Conservation (phyloP, 1,284 basidiomycete genomes). For the Ganoderma leucocontextum region DNA sequence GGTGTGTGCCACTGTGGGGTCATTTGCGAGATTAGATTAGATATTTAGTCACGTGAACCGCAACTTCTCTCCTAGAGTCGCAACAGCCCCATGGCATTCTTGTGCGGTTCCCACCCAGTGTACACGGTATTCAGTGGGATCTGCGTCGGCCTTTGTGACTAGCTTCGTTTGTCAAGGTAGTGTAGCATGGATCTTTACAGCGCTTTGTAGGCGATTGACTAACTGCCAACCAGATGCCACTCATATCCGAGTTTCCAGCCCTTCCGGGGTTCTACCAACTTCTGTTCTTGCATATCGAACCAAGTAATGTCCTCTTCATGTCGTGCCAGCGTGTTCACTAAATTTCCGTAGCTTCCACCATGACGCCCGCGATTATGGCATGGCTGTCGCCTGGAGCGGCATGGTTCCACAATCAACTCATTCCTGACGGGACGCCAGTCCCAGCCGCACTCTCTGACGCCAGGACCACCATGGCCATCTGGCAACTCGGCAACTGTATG, state of each 20-base stretch:
- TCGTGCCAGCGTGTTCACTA: neutral
- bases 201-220: neutral
- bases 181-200: neutral
- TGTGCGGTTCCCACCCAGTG: slow-evolving; percentile 4
- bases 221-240: slow-evolving; percentile 14
- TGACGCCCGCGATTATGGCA: slow-evolving; percentile 64
- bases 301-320: slow-evolving; percentile 51
- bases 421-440: slow-evolving; percentile 54
- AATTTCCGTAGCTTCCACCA: slow-evolving; percentile 57
- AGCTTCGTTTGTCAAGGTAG: neutral
- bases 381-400: slow-evolving; percentile 69
- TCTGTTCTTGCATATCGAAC: slow-evolving; percentile 76
- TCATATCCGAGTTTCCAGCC: slow-evolving; percentile 60
- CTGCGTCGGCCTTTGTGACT: neutral
- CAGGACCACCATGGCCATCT: slow-evolving; percentile 71
- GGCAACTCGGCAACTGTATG: slow-evolving; percentile 78
- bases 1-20: no score
- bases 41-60: neutral
- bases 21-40: slow-evolving; percentile 19
- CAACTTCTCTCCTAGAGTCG: neutral
- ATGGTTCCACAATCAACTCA: slow-evolving; percentile 78
- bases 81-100: no score
- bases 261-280: slow-evolving; percentile 73
- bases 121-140: neutral
- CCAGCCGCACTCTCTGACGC: slow-evolving; percentile 51